Evolutionary conservation across 306 rosid genomes (phyloP).

Genomic region (Dalbergia cochinchinensis): DNA sequence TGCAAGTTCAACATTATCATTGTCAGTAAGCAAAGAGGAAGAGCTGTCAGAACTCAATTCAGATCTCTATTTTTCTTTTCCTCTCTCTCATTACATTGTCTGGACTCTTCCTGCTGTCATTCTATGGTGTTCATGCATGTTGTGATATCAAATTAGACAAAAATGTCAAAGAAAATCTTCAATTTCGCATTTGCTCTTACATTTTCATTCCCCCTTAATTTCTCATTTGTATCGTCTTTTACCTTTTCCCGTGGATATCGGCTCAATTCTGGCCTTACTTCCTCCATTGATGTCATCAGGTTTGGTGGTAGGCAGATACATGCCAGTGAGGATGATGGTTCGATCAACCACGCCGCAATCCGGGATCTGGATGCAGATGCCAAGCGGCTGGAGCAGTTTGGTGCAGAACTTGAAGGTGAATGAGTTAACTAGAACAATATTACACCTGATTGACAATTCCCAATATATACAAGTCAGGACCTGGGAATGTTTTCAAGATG

Average conservation of each 20-base stretch:
- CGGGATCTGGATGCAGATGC: constrained; percentile 83
- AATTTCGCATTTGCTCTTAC: not conserved
- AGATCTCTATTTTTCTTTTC: not conserved
- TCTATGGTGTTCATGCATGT: not conserved
- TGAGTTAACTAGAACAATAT: constrained; percentile 32
- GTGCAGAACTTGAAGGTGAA: constrained; percentile 92
- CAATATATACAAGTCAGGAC: not conserved
- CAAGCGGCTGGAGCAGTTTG: constrained; percentile 81
- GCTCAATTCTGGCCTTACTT: not conserved
- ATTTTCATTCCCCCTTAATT: not conserved
- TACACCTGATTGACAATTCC: constrained; percentile 28
- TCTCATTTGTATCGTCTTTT: not conserved
- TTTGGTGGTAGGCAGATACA: constrained; percentile 93
- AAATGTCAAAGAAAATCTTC: constrained; percentile 9
- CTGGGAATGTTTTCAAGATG: constrained; percentile 29
- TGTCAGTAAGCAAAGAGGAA: constrained; percentile 6
- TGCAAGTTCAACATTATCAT: not conserved
- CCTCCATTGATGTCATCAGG: constrained; percentile 56
- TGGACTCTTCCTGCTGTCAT: not conserved
- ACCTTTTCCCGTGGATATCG: not conserved
- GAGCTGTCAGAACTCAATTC: not conserved
- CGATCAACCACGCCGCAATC: constrained; percentile 71
- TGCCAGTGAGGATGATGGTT: constrained; percentile 91
- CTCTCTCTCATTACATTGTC: not conserved
- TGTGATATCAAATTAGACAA: constrained; percentile 13